Base-by-base conservation (phyloP, 495 filamentous ascomycete species). In the Penicillium manginii region DNA sequence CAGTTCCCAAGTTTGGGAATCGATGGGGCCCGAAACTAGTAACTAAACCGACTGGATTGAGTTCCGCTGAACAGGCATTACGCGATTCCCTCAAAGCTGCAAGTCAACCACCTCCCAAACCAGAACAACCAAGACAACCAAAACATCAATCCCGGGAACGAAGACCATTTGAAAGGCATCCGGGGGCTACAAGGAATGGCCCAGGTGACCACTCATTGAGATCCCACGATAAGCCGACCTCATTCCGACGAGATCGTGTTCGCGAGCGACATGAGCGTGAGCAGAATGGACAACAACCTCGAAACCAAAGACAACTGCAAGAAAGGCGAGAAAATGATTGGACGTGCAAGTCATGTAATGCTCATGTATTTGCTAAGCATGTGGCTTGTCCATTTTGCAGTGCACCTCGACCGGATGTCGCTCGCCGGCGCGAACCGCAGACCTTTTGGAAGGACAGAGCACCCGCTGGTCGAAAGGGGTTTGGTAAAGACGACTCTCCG, bases 21-120 rank as follows among this genome's bases (percentile, higher is more conserved):
- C 63, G 63, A 59, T 72, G 69, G 69, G 69, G 52, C 3, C 57
- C 52, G 31, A 66, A 57, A 39, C 48, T 66, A 54, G 33, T 64
- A 22, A 23, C 55, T 21, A 69, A 64, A 29, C 54, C 72, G 3
- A 55, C 60, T 0, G 62, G 63, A 15, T 55, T 78, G 21, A 78
- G 72, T 50, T 54, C 71, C 5, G 68, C 71, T 22, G 75, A 78
- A 55, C 68, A 72, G 42, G 64, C 72, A 26, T 55, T 73, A 33
- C 75, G 75, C 33, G 66, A 73, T 19, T 57, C 62, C 12, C 47
- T 78, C 32, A 45, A 71, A 14, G 56, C 55, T 29, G 64, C 55
- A 23, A 61, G 52, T 14, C 55, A 64, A 57, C 47, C 45, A 12
- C 29, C 29, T 14, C 9, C 59, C 14, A 12, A 23, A 22, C 55